These are phyloP conservation scores for Eimeria sp. DNA, from an alignment of 169 alveolate genomes.

Conservation along the genomic window DNA sequence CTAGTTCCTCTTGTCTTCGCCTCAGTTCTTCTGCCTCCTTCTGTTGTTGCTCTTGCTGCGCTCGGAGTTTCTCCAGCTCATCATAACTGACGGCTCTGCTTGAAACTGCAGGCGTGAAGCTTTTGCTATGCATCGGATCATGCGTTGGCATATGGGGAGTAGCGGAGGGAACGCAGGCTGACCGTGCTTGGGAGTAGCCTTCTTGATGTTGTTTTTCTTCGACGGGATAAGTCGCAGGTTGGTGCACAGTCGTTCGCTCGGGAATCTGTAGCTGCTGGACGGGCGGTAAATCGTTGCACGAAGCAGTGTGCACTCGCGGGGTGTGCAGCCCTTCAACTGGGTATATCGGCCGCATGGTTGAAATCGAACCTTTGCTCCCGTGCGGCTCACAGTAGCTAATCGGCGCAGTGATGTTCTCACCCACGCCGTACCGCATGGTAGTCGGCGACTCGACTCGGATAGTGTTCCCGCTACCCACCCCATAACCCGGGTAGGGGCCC, in stretches of 20 bases:
- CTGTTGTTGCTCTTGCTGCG: conserved; percentile 58
- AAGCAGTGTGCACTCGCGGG: conserved; percentile 53
- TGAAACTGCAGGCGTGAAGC: background rate
- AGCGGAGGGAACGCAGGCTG: conserved; percentile 19
- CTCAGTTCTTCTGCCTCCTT: conserved; percentile 27
- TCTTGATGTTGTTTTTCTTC: conserved; percentile 26
- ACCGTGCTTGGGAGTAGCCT: background rate
- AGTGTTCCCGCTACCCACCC: conserved; percentile 6
- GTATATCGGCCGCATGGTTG: conserved; percentile 23
- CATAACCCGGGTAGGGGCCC: conserved; percentile 50
- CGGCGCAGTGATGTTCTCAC: conserved; percentile 12
- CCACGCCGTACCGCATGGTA: background rate
- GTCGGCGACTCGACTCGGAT: background rate
- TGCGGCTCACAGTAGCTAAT: background rate
- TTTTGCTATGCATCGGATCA: conserved; percentile 16
- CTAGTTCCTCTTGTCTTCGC: conserved; percentile 66
- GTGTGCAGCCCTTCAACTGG: conserved; percentile 28
- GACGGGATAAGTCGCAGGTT: background rate
- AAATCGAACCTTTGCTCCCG: background rate
- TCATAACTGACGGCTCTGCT: conserved; percentile 44
- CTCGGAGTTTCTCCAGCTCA: conserved; percentile 22
- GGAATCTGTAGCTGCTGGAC: background rate
- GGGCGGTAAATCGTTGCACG: conserved; percentile 24
- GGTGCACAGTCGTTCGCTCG: conserved; percentile 19
- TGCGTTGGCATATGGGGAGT: background rate